A percentile compares a stretch with the other conserved stretches of the same genome.
Conservation (phyloP, 2,329 filamentous ascomycete species). For the Apiospora sp. region DNA sequence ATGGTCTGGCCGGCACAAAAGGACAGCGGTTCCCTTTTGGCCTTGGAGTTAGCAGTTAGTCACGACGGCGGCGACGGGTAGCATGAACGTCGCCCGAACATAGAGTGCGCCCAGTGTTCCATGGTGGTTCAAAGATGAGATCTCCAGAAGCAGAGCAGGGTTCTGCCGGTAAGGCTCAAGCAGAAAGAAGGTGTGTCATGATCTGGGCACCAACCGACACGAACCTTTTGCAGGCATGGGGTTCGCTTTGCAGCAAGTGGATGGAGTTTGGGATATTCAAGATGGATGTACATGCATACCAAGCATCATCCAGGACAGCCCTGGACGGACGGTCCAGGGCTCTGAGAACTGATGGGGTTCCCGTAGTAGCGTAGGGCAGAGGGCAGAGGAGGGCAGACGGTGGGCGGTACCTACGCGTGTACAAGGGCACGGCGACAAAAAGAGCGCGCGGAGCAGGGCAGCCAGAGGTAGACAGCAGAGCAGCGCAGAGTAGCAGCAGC, state of each 20-base stretch:
- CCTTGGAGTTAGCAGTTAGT: slow-evolving; percentile 5
- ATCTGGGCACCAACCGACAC: slow-evolving; percentile 22
- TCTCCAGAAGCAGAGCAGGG: slow-evolving; percentile 34
- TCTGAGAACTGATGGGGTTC: slow-evolving; percentile 36
- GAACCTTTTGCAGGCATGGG: slow-evolving; percentile 20
- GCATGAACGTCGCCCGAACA: slow-evolving; percentile 29
- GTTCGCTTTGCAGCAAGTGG: slow-evolving; percentile 33
- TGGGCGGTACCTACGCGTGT: not conserved
- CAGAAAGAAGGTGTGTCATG: slow-evolving; percentile 16
- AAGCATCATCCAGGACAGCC: slow-evolving; percentile 31
- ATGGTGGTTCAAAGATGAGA: slow-evolving; percentile 31
- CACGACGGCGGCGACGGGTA: slow-evolving; percentile 21
- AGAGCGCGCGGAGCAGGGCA: slow-evolving; percentile 35
- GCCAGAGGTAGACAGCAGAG: slow-evolving; percentile 35
- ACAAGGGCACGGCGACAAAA: slow-evolving; percentile 35
- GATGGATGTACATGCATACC: slow-evolving; percentile 28
- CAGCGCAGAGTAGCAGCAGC: not conserved
- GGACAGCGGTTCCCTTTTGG: slow-evolving; percentile 27
- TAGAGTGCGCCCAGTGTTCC: slow-evolving; percentile 27
- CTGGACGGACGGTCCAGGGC: slow-evolving; percentile 28
- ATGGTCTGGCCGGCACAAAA: slow-evolving; percentile 28
- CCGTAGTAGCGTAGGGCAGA: slow-evolving; percentile 1
- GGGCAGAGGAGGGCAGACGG: not conserved
- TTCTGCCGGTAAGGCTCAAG: slow-evolving; percentile 32
- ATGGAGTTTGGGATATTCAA: slow-evolving; percentile 29